phyloP scores from a whole-genome alignment of 257 asterid genomes.

The Solanum arcanum region DNA sequence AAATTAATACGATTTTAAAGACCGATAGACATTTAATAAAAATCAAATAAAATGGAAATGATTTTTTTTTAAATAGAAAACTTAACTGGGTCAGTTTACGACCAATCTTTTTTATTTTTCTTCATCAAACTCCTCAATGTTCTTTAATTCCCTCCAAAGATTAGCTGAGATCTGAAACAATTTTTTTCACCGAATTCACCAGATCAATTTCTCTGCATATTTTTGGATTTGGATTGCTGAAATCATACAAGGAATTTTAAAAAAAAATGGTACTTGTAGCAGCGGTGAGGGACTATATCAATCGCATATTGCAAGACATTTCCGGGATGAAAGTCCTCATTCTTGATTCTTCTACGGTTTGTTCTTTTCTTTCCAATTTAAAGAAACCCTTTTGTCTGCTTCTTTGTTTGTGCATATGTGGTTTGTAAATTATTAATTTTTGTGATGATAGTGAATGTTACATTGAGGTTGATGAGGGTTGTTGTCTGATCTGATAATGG shows the following conservation, averaged over 20 bases:
- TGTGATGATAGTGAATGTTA: not conserved
- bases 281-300: constrained; percentile 67
- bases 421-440: not conserved
- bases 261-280: constrained; percentile 56
- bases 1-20: too few species aligned
- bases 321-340: constrained; percentile 98
- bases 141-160: not conserved
- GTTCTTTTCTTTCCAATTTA: not conserved
- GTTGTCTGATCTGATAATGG: not conserved
- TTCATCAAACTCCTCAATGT: not conserved
- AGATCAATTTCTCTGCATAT: not conserved
- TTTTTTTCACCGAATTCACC: not conserved
- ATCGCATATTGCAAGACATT: constrained; percentile 85
- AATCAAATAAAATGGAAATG: not conserved
- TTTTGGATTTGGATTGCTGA: not conserved
- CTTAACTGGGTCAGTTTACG: not conserved
- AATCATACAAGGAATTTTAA: not conserved
- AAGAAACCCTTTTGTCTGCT: not conserved
- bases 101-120: not conserved
- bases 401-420: not conserved
- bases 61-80: not conserved
- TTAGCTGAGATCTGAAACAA: not conserved
- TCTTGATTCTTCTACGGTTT: constrained; percentile 80
- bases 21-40: too few species aligned
- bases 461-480: not conserved